These are phyloP conservation scores for Populus hybrid DNA, from an alignment of 441 rosid species.

Conservation along the genomic window DNA sequence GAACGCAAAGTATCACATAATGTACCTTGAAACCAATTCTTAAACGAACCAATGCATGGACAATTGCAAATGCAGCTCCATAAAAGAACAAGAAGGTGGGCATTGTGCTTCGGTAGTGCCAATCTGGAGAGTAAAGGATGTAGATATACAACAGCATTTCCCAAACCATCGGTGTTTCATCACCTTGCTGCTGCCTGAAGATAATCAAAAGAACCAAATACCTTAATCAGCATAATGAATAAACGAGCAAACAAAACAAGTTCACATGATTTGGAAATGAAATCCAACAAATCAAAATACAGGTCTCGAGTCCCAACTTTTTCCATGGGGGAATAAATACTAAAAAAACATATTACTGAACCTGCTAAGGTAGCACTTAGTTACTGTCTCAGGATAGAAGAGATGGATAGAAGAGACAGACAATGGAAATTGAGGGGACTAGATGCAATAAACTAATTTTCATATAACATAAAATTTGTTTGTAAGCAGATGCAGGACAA, in stretches of 20 bases:
- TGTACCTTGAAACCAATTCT: conserved; percentile 85
- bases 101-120: conserved; percentile 95
- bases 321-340: background rate
- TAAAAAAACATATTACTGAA: background rate
- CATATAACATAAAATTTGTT: background rate
- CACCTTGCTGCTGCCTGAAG: conserved; percentile 89
- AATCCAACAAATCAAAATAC: background rate
- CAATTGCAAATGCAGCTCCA: conserved; percentile 69
- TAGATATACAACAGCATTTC: conserved; percentile 89
- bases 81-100: conserved; percentile 83
- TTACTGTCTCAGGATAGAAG: background rate
- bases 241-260: background rate
- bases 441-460: background rate
- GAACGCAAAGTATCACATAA: conserved; percentile 67
- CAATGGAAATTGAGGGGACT: background rate
- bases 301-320: background rate
- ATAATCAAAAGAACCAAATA: background rate
- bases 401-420: background rate
- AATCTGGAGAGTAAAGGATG: conserved; percentile 92
- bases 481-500: background rate
- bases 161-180: conserved; percentile 96
- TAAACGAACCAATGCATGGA: conserved; percentile 62
- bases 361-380: background rate
- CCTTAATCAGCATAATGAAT: background rate
- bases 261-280: background rate